Base-by-base conservation (phyloP, 2,329 filamentous ascomycete species). In the Pseudogymnoascus sp. region DNA sequence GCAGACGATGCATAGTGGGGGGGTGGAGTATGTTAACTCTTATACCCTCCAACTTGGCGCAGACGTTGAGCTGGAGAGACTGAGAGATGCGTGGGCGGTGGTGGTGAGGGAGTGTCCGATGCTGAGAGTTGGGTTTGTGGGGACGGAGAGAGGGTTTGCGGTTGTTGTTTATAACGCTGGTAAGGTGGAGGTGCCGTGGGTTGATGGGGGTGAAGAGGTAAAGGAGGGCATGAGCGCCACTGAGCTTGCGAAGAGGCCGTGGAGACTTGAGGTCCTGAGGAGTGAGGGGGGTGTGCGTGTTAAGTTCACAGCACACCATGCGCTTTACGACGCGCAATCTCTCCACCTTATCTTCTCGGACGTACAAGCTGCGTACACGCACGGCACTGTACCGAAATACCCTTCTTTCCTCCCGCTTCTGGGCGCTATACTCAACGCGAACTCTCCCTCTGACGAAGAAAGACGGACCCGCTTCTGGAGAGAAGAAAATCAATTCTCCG, bases 301-400 rank as follows among this genome's bases (percentile, higher is more conserved):
- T 1, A 65, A 59, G 45, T 68, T 73, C 21, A 69, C 62, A 18
- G 70, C 67, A 2, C 88, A 95, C 65, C 92, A 97, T 74, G 89
- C 89, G 0, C 77, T 97, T 0, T 97, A 95, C 67, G 92, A 97
- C 75, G 92, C 91, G 0, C 80, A 84, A 40, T 92, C 90, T 7
- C 75, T 97, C 9, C 77, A 82, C 3, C 69, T 78, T 0, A 79
- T 97, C 0, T 74, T 96, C 1, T 69, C 77, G 0, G 83, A 88
- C 66, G 76, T 96, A 10, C 68, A 74, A 1, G 68, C 67, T 36
- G 68, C 72, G 9, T 78, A 82, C 35, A 63, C 69, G 7, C 72
- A 69, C 3, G 63, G 69, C 1, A 9, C 62, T 1, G 59, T 75
- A 1, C 59, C 63, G 1, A 55, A 64, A 6, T 64, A 69, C 2